phyloP scores from a whole-genome alignment of 2,329 filamentous ascomycete genomes.

The Madurella fahalii region DNA sequence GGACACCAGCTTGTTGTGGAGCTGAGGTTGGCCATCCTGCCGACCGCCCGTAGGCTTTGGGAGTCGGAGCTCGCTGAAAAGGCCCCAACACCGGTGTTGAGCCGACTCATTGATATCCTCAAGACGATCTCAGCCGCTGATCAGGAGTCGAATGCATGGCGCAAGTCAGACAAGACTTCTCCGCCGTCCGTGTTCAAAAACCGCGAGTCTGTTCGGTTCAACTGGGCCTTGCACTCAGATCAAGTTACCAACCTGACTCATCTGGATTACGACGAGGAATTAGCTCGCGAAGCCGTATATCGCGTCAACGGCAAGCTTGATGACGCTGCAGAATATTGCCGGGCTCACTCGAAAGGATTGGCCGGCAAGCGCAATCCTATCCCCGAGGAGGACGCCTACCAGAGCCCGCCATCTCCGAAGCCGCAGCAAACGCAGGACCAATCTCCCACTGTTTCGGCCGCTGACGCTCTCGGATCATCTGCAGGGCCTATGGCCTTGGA shows the following conservation, averaged over 20 bases:
- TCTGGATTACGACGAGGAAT: conserved; percentile 53
- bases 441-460: neutral
- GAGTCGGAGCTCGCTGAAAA: conserved; percentile 79
- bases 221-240: conserved; percentile 40
- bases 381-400: conserved; percentile 53
- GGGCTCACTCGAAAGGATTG: conserved; percentile 53
- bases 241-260: conserved; percentile 27
- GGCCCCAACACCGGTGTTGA: conserved; percentile 69
- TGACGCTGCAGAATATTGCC: conserved; percentile 70
- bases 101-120: conserved; percentile 77
- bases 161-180: conserved; percentile 52
- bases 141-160: conserved; percentile 63
- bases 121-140: conserved; percentile 75
- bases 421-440: conserved; percentile 27
- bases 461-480: conserved; percentile 12
- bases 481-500: conserved; percentile 34
- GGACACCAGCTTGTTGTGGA: conserved; percentile 76
- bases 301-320: conserved; percentile 66
- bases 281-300: conserved; percentile 77
- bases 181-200: conserved; percentile 42
- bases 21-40: conserved; percentile 73
- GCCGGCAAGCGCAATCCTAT: conserved; percentile 64
- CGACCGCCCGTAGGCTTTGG: conserved; percentile 76
- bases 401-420: conserved; percentile 28
- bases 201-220: conserved; percentile 41